These are phyloP conservation scores for Trichoderma koningiopsis DNA, from an alignment of 2,329 filamentous ascomycete species.

Conservation along the genomic window DNA sequence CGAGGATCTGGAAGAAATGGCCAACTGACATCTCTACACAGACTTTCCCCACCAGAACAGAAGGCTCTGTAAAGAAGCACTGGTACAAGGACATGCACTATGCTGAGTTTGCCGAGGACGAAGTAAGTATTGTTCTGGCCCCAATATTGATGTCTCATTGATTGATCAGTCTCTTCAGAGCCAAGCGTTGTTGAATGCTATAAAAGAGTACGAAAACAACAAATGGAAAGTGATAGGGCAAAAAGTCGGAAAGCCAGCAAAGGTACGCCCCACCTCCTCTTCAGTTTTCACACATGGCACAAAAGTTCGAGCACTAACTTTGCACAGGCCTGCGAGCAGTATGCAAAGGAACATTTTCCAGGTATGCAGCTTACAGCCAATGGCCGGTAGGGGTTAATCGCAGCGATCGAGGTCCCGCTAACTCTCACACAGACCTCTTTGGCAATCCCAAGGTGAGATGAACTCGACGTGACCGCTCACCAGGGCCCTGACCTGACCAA, in stretches of 20 bases:
- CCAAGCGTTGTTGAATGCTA: constrained; percentile 81
- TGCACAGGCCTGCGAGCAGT: constrained; percentile 64
- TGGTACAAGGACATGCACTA: constrained; percentile 99
- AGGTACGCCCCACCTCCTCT: constrained; percentile 49
- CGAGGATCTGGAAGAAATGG: background rate
- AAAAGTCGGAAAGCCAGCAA: constrained; percentile 97
- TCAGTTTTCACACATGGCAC: background rate
- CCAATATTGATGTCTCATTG: constrained; percentile 18
- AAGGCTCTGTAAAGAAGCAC: constrained; percentile 98
- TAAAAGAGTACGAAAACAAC: constrained; percentile 98
- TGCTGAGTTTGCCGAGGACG: constrained; percentile 95
- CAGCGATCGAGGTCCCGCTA: constrained; percentile 34
- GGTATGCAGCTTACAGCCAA: constrained; percentile 42
- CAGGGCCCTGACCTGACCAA: constrained; percentile 4
- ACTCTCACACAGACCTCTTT: constrained; percentile 42
- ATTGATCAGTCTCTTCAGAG: constrained; percentile 52
- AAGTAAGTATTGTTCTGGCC: constrained; percentile 60
- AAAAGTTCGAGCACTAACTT: background rate
- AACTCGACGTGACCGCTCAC: constrained; percentile 7
- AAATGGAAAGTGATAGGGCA: constrained; percentile 98
- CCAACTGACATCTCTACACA: constrained; percentile 39
- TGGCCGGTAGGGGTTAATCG: constrained; percentile 29
- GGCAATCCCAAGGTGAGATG: constrained; percentile 44
- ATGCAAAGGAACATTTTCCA: constrained; percentile 92
- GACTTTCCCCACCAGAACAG: constrained; percentile 90